Conservation (phyloP, 345 rosid species). For the Citrus inodora region DNA sequence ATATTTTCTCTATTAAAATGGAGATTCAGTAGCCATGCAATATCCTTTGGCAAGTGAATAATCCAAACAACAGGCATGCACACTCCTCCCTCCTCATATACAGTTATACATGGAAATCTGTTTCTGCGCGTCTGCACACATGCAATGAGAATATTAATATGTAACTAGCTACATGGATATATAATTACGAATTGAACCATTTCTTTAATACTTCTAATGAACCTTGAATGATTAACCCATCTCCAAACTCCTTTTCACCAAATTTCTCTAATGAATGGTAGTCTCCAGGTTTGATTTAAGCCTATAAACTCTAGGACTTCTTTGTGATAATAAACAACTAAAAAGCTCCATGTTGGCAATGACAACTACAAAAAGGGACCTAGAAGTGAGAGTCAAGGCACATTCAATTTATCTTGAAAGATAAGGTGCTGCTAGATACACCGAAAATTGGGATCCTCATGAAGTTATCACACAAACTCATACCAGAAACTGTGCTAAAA, state of each 20-base stretch:
- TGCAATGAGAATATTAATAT: not conserved
- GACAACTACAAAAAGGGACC: not conserved
- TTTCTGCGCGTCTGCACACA: not conserved
- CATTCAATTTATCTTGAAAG: not conserved
- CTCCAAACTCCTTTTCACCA: not conserved
- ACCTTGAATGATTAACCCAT: not conserved
- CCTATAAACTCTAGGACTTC: not conserved
- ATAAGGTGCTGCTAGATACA: not conserved
- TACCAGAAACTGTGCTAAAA: not conserved
- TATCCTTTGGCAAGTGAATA: not conserved
- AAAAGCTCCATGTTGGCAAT: not conserved
- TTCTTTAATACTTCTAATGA: not conserved
- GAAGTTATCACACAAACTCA: not conserved
- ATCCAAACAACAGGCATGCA: not conserved
- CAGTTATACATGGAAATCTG: not conserved
- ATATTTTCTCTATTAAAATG: not conserved
- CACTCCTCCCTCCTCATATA: too few relatives aligned
- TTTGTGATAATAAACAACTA: not conserved
- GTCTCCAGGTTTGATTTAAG: not conserved
- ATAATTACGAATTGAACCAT: not conserved
- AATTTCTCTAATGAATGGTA: not conserved
- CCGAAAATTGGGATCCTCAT: not conserved
- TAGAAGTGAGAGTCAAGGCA: not conserved
- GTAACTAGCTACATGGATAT: not conserved
- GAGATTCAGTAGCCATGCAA: not conserved